Evolutionary conservation across 768 basidiomycete species (phyloP), one percentile per base, ranked within the genome.

Genomic region (Sistotremastrum suecicum): DNA sequence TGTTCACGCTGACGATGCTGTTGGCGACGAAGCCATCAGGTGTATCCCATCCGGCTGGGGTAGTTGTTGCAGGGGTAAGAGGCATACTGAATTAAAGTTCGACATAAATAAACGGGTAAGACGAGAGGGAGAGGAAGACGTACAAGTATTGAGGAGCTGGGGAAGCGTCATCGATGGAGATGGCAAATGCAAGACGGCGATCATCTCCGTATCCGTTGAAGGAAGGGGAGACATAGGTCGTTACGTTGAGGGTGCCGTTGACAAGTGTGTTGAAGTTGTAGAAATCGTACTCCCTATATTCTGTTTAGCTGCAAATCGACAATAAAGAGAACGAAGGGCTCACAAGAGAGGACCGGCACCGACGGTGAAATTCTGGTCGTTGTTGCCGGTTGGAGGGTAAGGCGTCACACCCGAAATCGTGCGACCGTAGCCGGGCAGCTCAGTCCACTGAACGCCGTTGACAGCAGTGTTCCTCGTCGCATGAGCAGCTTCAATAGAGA

Each of bases 401-500:
- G 78, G 77, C 4, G 75, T 77, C 29, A 85, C 65, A 7, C 68
- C 80, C 28, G 75, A 78, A 1, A 74, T 59, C 0, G 76, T 79
- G 7, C 71, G 63, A 5, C 80, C 80, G 44, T 78, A 72, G 1
- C 74, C 73, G 2, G 74, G 74, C 3, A 84, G 58, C 43, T 76
- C 70, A 6, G 65, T 69, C 76, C 79, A 83, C 5, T 68, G 58
- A 41, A 78, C 66, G 4, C 70, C 72, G 36, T 66, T 59, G 4
- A 74, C 74, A 4, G 71, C 54, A 1, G 62, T 63, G 56, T 67
- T 70, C 4, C 70, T 63, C 2, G 68, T 60, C 0, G 71, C 64
- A 56, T 83, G 80, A 2, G 68, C 74, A 35, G 79, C 80, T 53
- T 84, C 79, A 31, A 82, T 78, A 1, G 76, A 74, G 37, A 83